Evolutionary conservation across 225 moss, liverwort and hornwort genomes (phyloP).

Genomic region (Polytrichum formosum): DNA sequence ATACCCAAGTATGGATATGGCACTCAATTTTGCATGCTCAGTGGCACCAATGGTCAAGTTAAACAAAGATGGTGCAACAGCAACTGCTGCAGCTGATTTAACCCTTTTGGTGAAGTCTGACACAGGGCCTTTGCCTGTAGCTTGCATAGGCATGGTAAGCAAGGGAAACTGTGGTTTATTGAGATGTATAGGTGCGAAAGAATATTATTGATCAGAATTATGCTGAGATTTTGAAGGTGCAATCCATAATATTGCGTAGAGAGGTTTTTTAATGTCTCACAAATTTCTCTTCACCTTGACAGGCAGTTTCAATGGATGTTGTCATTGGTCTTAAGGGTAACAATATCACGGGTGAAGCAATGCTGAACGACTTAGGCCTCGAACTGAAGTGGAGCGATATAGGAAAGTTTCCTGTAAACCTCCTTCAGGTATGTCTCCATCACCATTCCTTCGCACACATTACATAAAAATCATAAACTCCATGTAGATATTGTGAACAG

Average conservation of each 20-base stretch:
- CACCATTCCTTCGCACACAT: background rate
- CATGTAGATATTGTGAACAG: too few species aligned
- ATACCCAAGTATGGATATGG: conserved; percentile 88
- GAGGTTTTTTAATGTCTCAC: too few species aligned
- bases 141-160: conserved; percentile 86
- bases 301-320: conserved; percentile 87
- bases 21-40: conserved; percentile 68
- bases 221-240: too few species aligned
- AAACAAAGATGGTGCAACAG: conserved; percentile 51
- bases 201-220: background rate
- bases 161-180: background rate
- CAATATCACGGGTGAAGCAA: conserved; percentile 76
- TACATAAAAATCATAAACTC: background rate
- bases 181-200: background rate
- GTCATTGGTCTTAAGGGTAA: conserved; percentile 55
- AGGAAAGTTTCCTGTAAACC: conserved; percentile 81
- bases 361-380: conserved; percentile 66
- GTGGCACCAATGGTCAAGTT: conserved; percentile 63
- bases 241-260: too few species aligned
- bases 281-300: conserved; percentile 15
- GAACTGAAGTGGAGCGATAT: conserved; percentile 86
- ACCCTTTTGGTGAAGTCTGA: conserved; percentile 66
- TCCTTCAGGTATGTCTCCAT: conserved; percentile 64
- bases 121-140: conserved; percentile 50
- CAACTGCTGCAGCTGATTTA: conserved; percentile 69